phyloP scores from a whole-genome alignment of 2,329 filamentous ascomycete genomes.

The Stenocarpella maydis region DNA sequence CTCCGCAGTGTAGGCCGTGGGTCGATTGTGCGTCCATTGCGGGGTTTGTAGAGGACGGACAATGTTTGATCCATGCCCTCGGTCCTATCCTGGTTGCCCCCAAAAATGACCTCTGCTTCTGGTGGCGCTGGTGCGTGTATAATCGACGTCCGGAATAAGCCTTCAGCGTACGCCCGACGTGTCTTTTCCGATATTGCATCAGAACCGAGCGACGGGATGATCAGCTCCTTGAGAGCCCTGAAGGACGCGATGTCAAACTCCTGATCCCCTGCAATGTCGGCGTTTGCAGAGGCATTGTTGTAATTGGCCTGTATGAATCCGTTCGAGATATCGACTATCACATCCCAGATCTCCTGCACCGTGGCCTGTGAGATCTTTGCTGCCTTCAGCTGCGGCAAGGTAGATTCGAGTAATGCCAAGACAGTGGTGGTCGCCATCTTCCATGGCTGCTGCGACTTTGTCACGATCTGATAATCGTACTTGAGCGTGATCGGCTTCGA shows the following conservation, averaged over 20 bases:
- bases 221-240: conserved; percentile 70
- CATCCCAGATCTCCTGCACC: conserved; percentile 72
- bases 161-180: conserved; percentile 74
- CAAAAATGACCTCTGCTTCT: conserved; percentile 67
- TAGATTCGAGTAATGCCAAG: conserved; percentile 72
- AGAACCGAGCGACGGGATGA: conserved; percentile 77
- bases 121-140: conserved; percentile 70
- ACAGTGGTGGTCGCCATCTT: conserved; percentile 77
- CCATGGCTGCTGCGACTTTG: conserved; percentile 79
- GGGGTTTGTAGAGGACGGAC: conserved; percentile 67
- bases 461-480: conserved; percentile 77
- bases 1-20: conserved; percentile 70
- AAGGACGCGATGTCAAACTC: conserved; percentile 83
- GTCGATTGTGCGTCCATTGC: conserved; percentile 77
- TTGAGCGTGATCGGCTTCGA: conserved; percentile 78
- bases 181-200: conserved; percentile 70
- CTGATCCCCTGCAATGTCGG: conserved; percentile 73
- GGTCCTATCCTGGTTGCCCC: conserved; percentile 47
- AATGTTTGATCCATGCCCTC: conserved; percentile 57
- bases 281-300: conserved; percentile 51
- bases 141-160: conserved; percentile 83
- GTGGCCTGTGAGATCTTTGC: conserved; percentile 55
- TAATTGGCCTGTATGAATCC: conserved; percentile 76
- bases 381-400: conserved; percentile 67
- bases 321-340: conserved; percentile 69